Conservation (phyloP, 352 stramenopile species). For the Pythium rishiriense region DNA sequence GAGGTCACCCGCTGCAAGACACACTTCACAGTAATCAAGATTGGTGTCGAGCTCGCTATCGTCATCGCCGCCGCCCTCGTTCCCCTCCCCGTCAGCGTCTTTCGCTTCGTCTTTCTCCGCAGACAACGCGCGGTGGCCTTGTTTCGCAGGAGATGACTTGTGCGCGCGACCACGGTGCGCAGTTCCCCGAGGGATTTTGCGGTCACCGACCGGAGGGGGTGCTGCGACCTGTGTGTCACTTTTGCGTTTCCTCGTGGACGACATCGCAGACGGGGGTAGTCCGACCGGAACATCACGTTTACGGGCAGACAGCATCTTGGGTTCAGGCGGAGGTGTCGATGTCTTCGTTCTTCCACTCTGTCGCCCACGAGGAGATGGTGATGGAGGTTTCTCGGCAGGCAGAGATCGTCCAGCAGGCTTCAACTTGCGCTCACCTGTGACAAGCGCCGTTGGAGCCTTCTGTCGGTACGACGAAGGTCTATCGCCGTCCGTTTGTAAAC, state of each 20-base stretch:
- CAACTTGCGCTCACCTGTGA: slow-evolving; percentile 6
- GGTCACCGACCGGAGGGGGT: not conserved
- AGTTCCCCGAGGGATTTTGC: slow-evolving; percentile 9
- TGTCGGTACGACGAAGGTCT: slow-evolving; percentile 11
- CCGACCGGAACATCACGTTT: slow-evolving; percentile 12
- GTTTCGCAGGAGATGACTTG: slow-evolving; percentile 6
- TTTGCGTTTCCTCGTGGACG: slow-evolving; percentile 14
- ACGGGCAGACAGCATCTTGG: slow-evolving; percentile 10
- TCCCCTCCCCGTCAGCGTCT: not conserved
- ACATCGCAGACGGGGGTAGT: not conserved
- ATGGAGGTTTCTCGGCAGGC: not conserved
- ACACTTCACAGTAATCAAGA: slow-evolving; percentile 86
- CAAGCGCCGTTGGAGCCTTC: slow-evolving; percentile 20
- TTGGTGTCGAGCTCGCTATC: slow-evolving; percentile 78
- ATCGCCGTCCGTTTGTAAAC: not conserved
- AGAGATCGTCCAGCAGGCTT: not conserved
- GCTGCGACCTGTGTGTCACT: not conserved
- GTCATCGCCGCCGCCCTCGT: slow-evolving; percentile 29
- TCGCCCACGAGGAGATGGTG: slow-evolving; percentile 20
- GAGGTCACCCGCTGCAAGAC: slow-evolving; percentile 76
- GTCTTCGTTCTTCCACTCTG: slow-evolving; percentile 8
- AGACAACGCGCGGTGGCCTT: not conserved
- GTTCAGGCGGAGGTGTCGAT: not conserved
- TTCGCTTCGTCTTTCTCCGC: slow-evolving; percentile 17
- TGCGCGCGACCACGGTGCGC: slow-evolving; percentile 4